Evolutionary conservation across 176 grass and related monocot species (phyloP).

Genomic region (Elymus sibiricus): DNA sequence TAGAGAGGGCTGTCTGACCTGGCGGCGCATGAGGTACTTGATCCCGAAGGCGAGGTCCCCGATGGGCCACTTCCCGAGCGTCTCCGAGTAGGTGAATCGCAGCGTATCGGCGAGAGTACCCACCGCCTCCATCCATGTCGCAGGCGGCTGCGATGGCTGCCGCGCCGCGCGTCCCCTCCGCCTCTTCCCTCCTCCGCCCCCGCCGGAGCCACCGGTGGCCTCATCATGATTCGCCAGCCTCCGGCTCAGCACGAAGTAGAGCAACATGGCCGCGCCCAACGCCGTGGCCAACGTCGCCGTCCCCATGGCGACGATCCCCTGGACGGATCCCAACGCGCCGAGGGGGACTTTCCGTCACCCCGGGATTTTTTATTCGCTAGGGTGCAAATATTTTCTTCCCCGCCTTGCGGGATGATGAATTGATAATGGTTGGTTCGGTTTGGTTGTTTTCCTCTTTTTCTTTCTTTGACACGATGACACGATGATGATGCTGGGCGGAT

Average conservation of each 20-base stretch:
- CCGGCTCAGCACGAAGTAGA: constrained; percentile 80
- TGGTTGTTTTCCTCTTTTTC: neutral
- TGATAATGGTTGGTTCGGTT: neutral
- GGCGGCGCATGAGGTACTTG: constrained; percentile 92
- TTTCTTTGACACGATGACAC: too few species aligned
- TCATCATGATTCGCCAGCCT: constrained; percentile 46
- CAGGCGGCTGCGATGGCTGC: constrained; percentile 70
- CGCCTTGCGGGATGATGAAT: neutral
- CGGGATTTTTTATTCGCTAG: neutral
- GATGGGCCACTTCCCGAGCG: constrained; percentile 97
- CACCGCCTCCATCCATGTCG: constrained; percentile 92
- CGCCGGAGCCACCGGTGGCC: constrained; percentile 14
- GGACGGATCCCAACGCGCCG: constrained; percentile 11
- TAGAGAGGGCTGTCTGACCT: constrained; percentile 41
- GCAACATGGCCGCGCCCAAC: constrained; percentile 73
- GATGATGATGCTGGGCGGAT: too few species aligned
- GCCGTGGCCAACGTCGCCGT: constrained; percentile 93
- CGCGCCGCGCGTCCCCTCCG: constrained; percentile 50
- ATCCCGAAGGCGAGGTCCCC: constrained; percentile 96
- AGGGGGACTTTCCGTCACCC: neutral
- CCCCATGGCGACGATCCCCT: constrained; percentile 44
- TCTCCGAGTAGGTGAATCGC: constrained; percentile 92
- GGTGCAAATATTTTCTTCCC: constrained; percentile 24
- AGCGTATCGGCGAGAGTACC: constrained; percentile 85
- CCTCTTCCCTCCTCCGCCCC: constrained; percentile 26